Base-by-base conservation (phyloP, 768 basidiomycete genomes). In the Xerocomellus amylosporus region DNA sequence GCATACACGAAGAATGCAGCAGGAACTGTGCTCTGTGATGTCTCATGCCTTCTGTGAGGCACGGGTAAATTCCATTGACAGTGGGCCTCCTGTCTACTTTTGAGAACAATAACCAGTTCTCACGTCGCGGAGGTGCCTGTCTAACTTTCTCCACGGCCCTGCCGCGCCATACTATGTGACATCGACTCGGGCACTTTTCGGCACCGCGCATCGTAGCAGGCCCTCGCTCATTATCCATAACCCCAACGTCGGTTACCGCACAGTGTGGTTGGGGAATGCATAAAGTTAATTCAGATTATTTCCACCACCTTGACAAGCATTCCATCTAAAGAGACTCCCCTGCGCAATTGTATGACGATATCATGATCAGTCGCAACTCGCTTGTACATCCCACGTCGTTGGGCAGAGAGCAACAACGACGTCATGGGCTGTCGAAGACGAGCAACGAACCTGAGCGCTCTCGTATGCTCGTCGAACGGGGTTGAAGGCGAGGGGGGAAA, bases 301-400 rank as follows among this genome's bases (percentile, higher is more conserved):
- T 54, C 33, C 26, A 49, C 53, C 24, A 42, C 33, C 14, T 5
- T 26, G 33, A 49, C 31, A 41, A 2, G 13, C 12, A 36, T 26
- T 5, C n/a, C 5, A 19, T 38, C 34, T 17, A 54, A 19, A 5
- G 8, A 2, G n/a, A 14, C 36, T 10, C 3, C 26, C 34, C n/a
- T 24, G 17, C 26, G 26, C 28, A 54, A 4, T 14, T 17, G 28
- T 31, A 48, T 34, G n/a, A 39, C 31, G 9, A 56, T 53, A 24
- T 53, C 36, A 8, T 54, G 51, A 24, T 56, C 46, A 34, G 55
- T 48, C 12, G 57, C 57, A 15, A 58, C 49, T 43, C 57, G 66
- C 19, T 64, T 71, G 72, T 59, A 37, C 5, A 26, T 24, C 5
- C 33, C 48, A 33, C 1, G 4, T 28, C 17, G 30, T 8, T 47